phyloP scores from a whole-genome alignment of 169 alveolate species.

The Plasmodium fragile region DNA sequence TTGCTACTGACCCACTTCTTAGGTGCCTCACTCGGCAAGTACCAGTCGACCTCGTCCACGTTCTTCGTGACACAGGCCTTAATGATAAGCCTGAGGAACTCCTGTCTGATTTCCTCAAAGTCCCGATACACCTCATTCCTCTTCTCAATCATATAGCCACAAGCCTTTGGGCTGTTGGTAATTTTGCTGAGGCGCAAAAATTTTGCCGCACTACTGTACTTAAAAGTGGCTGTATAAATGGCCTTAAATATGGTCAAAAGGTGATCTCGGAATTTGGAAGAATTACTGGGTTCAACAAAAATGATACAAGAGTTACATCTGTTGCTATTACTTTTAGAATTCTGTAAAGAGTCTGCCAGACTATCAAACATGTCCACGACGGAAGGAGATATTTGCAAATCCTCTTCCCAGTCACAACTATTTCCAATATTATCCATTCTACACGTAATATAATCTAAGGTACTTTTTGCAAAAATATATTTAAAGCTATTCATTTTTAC shows the following conservation, averaged over 20 bases:
- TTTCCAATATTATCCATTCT: conserved; percentile 70
- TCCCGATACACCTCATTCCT: conserved; percentile 55
- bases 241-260: conserved; percentile 83
- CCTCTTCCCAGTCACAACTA: conserved; percentile 81
- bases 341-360: conserved; percentile 78
- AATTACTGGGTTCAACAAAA: conserved; percentile 78
- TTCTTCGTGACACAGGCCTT: conserved; percentile 53
- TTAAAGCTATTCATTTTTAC: conserved; percentile 37
- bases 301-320: conserved; percentile 32
- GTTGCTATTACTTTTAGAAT: conserved; percentile 7
- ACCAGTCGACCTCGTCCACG: conserved; percentile 70
- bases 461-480: conserved; percentile 80
- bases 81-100: conserved; percentile 44
- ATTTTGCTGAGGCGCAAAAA: conserved; percentile 77
- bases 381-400: conserved; percentile 82
- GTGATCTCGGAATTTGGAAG: conserved; percentile 84
- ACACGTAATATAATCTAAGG: conserved; percentile 84
- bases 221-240: conserved; percentile 83
- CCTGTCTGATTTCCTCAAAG: conserved; percentile 64
- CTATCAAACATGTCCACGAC: conserved; percentile 85
- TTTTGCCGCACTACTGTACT: conserved; percentile 78
- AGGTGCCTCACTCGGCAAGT: conserved; percentile 35
- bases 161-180: conserved; percentile 28
- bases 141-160: conserved; percentile 67
- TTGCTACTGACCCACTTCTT: conserved; percentile 26